These are phyloP conservation scores for Cymbopogon citratus DNA, from an alignment of 176 grass and related monocot genomes.

Conservation along the genomic window DNA sequence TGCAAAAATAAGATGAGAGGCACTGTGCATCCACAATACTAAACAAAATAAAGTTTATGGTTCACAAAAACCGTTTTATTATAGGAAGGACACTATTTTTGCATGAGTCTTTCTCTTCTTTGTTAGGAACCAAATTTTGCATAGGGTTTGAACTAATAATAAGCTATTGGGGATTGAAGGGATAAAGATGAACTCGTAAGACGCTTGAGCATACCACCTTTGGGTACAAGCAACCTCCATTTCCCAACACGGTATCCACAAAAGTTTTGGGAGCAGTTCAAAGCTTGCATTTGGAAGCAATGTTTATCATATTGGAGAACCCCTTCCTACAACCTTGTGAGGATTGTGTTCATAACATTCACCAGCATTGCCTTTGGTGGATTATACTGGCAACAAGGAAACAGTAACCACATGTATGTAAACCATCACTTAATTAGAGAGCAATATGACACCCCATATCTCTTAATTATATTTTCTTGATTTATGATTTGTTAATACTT, in stretches of 20 bases:
- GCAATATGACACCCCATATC: background rate
- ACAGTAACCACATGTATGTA: slow-evolving; percentile 51
- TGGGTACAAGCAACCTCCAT: slow-evolving; percentile 33
- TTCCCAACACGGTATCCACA: slow-evolving; percentile 54
- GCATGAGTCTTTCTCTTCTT: background rate
- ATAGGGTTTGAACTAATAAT: background rate
- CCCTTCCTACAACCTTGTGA: slow-evolving; percentile 61
- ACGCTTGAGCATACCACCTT: slow-evolving; percentile 33
- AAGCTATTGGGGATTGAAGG: slow-evolving; percentile 34
- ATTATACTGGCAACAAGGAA: slow-evolving; percentile 56
- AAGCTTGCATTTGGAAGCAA: slow-evolving; percentile 84
- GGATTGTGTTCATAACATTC: slow-evolving; percentile 30
- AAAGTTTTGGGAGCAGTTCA: slow-evolving; percentile 49
- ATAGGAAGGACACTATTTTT: background rate
- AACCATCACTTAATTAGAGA: background rate
- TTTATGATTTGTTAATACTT: background rate
- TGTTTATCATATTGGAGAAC: slow-evolving; percentile 68
- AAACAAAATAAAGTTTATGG: background rate
- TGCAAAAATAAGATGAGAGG: background rate
- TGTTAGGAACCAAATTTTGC: background rate
- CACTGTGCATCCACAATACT: background rate
- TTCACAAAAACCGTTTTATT: background rate
- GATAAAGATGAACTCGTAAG: slow-evolving; percentile 37
- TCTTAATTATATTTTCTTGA: background rate
- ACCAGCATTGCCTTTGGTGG: slow-evolving; percentile 20